Evolutionary conservation across 345 rosid species (phyloP).

Genomic region (Eutrema yunnanense): DNA sequence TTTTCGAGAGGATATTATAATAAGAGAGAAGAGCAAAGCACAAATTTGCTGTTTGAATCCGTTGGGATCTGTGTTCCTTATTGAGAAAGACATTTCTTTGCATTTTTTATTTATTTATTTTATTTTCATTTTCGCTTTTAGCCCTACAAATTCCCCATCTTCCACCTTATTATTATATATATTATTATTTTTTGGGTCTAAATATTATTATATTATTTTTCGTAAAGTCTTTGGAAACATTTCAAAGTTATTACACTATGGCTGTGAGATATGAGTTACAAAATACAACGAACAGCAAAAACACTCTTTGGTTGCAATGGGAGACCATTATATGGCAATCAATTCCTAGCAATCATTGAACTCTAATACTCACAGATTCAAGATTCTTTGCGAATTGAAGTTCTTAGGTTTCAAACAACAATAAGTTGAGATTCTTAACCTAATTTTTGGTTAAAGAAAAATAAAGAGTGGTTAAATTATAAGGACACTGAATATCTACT

Average conservation of each 20-base stretch:
- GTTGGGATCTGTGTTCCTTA: conserved; percentile 84
- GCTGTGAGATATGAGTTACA: not conserved
- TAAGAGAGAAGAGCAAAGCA: conserved; percentile 33
- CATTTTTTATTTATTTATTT: conserved; percentile 1
- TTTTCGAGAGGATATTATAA: conserved; percentile 19
- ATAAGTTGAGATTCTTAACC: not conserved
- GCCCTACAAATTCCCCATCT: conserved; percentile 21
- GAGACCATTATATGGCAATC: not conserved
- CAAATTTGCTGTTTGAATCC: conserved; percentile 59
- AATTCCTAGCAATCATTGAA: not conserved
- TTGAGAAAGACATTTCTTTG: conserved; percentile 78
- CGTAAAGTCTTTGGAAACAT: conserved; percentile 10
- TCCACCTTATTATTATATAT: not conserved
- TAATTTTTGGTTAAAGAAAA: not conserved
- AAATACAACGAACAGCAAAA: not conserved
- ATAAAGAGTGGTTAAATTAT: not conserved
- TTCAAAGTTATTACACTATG: conserved; percentile 6
- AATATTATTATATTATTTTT: not conserved
- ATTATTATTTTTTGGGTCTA: not conserved
- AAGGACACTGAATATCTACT: not conserved
- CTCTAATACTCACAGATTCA: not conserved
- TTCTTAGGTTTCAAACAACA: not conserved
- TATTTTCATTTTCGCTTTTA: conserved; percentile 19
- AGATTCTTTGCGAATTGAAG: not conserved
- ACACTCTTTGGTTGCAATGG: not conserved